phyloP scores from a whole-genome alignment of 306 rosid species.

The Corylus americana region DNA sequence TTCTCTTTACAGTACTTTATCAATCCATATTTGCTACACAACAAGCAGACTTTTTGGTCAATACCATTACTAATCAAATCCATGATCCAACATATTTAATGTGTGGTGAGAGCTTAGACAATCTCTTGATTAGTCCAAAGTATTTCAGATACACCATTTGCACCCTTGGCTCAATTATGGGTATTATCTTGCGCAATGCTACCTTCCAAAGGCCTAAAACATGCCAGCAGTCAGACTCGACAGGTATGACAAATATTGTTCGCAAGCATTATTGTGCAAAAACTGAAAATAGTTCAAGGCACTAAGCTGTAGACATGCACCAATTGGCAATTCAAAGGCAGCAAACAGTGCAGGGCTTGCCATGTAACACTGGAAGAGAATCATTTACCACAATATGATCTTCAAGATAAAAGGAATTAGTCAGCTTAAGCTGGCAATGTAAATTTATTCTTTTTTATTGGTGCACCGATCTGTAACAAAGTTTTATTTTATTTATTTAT shows the following conservation, averaged over 20 bases:
- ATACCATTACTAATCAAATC: not conserved
- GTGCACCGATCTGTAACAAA: not conserved
- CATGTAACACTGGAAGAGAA: not conserved
- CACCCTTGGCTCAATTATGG: not conserved
- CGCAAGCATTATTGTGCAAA: not conserved
- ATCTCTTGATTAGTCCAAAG: not conserved
- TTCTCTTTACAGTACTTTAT: not conserved
- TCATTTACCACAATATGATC: not conserved
- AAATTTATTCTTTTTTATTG: not conserved
- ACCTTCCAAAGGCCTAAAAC: not conserved
- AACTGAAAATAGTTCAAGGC: not conserved
- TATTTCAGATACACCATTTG: not conserved
- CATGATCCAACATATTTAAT: no score
- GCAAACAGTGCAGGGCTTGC: not conserved
- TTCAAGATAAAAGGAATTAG: not conserved
- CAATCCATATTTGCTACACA: not conserved
- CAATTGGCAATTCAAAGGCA: not conserved
- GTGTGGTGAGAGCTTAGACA: no score
- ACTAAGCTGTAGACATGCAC: not conserved
- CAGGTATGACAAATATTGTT: not conserved
- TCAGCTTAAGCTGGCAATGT: no score
- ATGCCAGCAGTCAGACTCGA: not conserved
- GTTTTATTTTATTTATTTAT: no score
- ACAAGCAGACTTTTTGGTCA: not conserved
- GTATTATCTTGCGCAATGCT: not conserved